Base-by-base conservation (phyloP, 257 asterid species). In the Solanum arcanum region DNA sequence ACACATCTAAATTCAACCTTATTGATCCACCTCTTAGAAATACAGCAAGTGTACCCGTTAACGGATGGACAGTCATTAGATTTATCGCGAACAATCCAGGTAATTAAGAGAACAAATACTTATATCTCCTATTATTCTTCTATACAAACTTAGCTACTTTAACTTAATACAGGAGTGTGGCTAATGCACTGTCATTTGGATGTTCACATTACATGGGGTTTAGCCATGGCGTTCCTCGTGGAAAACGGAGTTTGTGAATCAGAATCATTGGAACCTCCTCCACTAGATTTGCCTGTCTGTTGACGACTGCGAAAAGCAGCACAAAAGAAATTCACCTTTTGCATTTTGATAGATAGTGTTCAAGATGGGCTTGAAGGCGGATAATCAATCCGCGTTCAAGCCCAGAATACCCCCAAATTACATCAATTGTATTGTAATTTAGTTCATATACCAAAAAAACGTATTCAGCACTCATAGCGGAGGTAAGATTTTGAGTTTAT, bases 31-130 rank as follows among this genome's bases (percentile, higher is more conserved):
- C 99, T 14, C 87, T 91, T 20, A 81, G 99, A 42, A 96, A 95
- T 52, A 96, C 99, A 1, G 98, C 91, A 0, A 93, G 97, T 77
- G 91, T 96, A 13, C 98, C 98, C 2, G 98, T 95, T 73, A 92
- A 91, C 12, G 99, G 99, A 14, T 96, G 99, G 98, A 37, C 98
- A 1, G 98, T 94, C 39, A 95, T 96, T 89, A 89, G 99, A 92
- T 96, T 96, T 21, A 95, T 95, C 2, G 98, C 99, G 0, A 98
- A 96, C 72, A 96, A 96, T 91, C 99, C 99, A 91, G 99, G 98
- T 96, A 33, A 33, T 33, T 33, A 27, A 13, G 52, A 86, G 3
- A 37, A 23, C 12, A 20, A 84, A 75, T 3, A 56, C 9, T 18
- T 52, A 52, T 16, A 52, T 52, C 60, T 52, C 60, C 64, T 56